Conservation (phyloP, 2,329 filamentous ascomycete genomes). For the Paracorniculantispora psalliotae region DNA sequence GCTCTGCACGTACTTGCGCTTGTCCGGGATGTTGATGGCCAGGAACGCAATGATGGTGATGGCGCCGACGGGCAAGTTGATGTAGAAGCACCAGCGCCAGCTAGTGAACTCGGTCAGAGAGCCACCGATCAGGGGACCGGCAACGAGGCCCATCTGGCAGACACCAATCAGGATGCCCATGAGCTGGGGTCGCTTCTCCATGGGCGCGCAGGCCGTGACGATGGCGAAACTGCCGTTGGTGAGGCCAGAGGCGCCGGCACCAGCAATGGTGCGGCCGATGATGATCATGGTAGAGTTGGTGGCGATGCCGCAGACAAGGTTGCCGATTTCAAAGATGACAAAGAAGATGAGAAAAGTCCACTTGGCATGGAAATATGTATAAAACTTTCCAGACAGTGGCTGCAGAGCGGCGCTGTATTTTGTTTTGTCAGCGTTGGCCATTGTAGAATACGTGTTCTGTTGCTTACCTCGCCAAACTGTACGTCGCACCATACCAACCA, state of each 20-base stretch:
- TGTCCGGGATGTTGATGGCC: constrained; percentile 31
- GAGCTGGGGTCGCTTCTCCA: constrained; percentile 24
- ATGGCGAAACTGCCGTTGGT: constrained; percentile 33
- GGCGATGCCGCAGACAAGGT: constrained; percentile 42
- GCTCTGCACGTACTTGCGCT: constrained; percentile 35
- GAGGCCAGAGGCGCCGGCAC: constrained; percentile 41
- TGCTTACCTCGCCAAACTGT: constrained; percentile 39
- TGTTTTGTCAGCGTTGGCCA: constrained; percentile 14
- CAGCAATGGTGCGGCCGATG: constrained; percentile 44
- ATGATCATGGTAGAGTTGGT: constrained; percentile 43
- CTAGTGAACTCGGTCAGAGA: constrained; percentile 31
- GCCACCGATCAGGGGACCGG: constrained; percentile 44
- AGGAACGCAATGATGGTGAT: constrained; percentile 28
- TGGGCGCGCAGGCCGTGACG: constrained; percentile 25
- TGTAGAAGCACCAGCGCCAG: constrained; percentile 44
- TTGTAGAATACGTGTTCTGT: background rate
- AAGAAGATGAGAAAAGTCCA: constrained; percentile 27
- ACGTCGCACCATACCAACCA: constrained; percentile 51
- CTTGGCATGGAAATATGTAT: constrained; percentile 34
- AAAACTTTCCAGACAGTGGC: constrained; percentile 48
- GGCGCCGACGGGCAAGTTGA: constrained; percentile 40
- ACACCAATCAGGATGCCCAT: constrained; percentile 27
- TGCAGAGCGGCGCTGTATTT: constrained; percentile 41
- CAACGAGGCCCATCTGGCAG: constrained; percentile 39
- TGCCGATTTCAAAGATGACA: constrained; percentile 35